These are phyloP conservation scores for Sporisorium graminicola DNA, from an alignment of 1,284 basidiomycete genomes.

Conservation along the genomic window DNA sequence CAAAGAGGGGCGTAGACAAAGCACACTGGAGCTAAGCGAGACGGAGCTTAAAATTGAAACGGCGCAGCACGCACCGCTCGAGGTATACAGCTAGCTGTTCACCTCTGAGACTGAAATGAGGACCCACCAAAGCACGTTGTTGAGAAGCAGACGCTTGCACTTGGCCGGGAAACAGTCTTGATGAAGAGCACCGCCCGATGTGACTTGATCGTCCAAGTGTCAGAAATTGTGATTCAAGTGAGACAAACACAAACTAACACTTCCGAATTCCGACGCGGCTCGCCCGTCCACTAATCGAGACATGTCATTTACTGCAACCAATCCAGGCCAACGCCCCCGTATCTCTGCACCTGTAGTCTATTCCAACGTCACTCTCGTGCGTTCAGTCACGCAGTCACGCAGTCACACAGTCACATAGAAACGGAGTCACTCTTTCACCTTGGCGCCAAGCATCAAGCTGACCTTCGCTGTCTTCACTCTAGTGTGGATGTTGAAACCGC, in stretches of 20 bases:
- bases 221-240: background rate
- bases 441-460: no score
- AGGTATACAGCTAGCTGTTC: no score
- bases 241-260: slow-evolving; percentile 1
- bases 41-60: background rate
- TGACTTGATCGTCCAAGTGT: background rate
- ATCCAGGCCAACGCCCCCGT: background rate
- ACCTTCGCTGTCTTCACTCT: no score
- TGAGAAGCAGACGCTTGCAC: no score
- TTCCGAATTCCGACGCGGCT: background rate
- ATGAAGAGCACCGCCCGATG: no score
- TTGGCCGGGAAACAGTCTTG: no score
- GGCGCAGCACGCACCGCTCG: no score
- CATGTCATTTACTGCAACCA: slow-evolving; percentile 46
- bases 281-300: slow-evolving; percentile 17
- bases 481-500: slow-evolving; percentile 26
- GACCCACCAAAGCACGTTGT: no score
- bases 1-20: background rate
- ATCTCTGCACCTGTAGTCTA: background rate
- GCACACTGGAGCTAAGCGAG: background rate
- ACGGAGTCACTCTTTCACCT: no score
- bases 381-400: background rate
- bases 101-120: no score
- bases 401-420: no score
- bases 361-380: no score